Conservation (phyloP, 495 filamentous ascomycete species). For the Trichoderma gamsii region DNA sequence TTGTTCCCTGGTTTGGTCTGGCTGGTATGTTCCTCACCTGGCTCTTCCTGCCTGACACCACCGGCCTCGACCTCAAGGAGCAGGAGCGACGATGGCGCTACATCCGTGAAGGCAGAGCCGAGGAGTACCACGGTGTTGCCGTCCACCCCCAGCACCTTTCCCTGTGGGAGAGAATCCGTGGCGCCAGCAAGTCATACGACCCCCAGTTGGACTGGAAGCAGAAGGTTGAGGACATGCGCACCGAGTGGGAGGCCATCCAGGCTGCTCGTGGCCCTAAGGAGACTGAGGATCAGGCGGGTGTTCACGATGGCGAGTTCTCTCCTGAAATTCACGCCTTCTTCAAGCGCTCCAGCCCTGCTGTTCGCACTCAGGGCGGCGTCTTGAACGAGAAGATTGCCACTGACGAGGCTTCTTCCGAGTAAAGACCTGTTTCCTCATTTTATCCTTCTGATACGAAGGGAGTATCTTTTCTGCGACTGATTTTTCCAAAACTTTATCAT, state of each 20-base stretch:
- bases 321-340: conserved; percentile 16
- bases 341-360: conserved; percentile 7
- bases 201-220: conserved; percentile 68
- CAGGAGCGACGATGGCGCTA: conserved; percentile 84
- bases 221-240: conserved; percentile 70
- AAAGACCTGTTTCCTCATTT: not conserved
- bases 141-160: conserved; percentile 81
- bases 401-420: not conserved
- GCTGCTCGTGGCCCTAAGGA: conserved; percentile 13
- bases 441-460: not conserved
- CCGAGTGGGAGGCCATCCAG: conserved; percentile 34
- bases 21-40: conserved; percentile 69
- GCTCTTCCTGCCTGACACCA: conserved; percentile 85
- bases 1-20: conserved; percentile 89
- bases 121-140: conserved; percentile 83
- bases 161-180: conserved; percentile 67
- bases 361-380: conserved; percentile 9
- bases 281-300: not conserved
- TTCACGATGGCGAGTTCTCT: conserved; percentile 16
- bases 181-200: conserved; percentile 70
- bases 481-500: not conserved
- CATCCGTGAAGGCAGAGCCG: conserved; percentile 63
- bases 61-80: conserved; percentile 87
- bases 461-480: not conserved
- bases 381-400: conserved; percentile 6